Evolutionary conservation across 352 stramenopile species (phyloP).

Genomic region (Phytopythium litorale): DNA sequence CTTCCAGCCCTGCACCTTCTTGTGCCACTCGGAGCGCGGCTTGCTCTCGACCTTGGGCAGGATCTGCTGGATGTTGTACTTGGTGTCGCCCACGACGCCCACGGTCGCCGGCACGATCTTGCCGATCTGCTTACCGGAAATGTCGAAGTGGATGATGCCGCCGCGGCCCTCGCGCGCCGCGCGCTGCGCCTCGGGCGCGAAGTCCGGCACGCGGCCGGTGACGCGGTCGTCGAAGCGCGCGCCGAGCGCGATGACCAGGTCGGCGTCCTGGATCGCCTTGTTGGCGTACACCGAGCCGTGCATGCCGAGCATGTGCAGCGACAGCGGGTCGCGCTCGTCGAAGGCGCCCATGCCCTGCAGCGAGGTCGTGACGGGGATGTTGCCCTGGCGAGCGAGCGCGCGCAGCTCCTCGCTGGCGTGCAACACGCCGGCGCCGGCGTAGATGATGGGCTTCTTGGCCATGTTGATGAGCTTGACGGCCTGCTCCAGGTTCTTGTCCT

Average conservation of each 20-base stretch:
- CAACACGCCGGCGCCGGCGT: conserved; percentile 90
- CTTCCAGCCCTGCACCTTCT: conserved; percentile 90
- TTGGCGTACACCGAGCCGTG: conserved; percentile 96
- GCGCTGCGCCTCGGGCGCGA: conserved; percentile 89
- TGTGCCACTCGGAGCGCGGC: conserved; percentile 88
- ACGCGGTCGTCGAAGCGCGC: conserved; percentile 97
- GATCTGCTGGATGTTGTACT: conserved; percentile 92
- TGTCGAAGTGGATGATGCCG: conserved; percentile 96
- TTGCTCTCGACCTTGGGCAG: conserved; percentile 76
- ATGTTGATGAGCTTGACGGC: conserved; percentile 90
- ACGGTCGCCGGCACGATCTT: conserved; percentile 86
- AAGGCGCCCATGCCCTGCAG: conserved; percentile 93
- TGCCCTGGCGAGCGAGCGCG: conserved; percentile 87
- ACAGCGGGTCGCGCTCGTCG: conserved; percentile 91
- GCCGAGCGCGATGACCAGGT: conserved; percentile 93
- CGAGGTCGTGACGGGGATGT: conserved; percentile 95
- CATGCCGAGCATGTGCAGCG: conserved; percentile 97
- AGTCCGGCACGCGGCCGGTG: conserved; percentile 91
- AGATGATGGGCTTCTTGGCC: conserved; percentile 95
- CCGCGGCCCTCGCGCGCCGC: conserved; percentile 89
- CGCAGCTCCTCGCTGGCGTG: conserved; percentile 88
- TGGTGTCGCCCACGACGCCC: conserved; percentile 73
- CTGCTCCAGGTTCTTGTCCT: conserved; percentile 66
- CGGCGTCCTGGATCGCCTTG: conserved; percentile 94
- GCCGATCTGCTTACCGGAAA: conserved; percentile 84